These are phyloP conservation scores for Thielaviopsis ethacetica DNA, from an alignment of 2,329 filamentous ascomycete species.

Conservation along the genomic window DNA sequence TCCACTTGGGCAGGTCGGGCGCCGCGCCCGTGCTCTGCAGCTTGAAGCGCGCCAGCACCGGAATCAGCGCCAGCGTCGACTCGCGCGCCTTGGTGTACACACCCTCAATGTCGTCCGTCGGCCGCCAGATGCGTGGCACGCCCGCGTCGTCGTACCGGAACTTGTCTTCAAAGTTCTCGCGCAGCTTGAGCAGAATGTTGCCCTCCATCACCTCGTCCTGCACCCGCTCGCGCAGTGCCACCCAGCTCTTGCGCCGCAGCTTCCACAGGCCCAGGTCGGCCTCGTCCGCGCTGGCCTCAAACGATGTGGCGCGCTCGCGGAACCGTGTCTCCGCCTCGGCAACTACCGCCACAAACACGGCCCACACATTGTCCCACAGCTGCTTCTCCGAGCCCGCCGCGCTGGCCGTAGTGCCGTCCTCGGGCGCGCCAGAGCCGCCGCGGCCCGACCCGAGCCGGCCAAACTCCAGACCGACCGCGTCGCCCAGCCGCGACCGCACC, in stretches of 20 bases:
- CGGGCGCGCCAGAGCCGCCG: constrained; percentile 65
- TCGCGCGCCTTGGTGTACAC: constrained; percentile 85
- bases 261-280: constrained; percentile 88
- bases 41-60: constrained; percentile 71
- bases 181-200: constrained; percentile 83
- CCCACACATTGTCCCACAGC: constrained; percentile 94
- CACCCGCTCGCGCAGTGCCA: constrained; percentile 72
- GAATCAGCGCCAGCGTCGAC: constrained; percentile 80
- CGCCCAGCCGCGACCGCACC: constrained; percentile 74
- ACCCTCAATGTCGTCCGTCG: constrained; percentile 92
- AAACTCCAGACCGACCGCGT: constrained; percentile 84
- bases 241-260: constrained; percentile 86
- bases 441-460: constrained; percentile 86
- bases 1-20: constrained; percentile 71
- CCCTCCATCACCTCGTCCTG: constrained; percentile 98
- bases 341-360: constrained; percentile 65
- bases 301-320: constrained; percentile 75
- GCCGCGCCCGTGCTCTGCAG: constrained; percentile 56
- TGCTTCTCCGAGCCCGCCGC: constrained; percentile 48
- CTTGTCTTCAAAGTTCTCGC: constrained; percentile 98
- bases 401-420: constrained; percentile 57
- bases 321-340: constrained; percentile 75
- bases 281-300: constrained; percentile 82
- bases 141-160: constrained; percentile 94
- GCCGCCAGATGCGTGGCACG: constrained; percentile 91